Conservation (phyloP, 2,329 filamentous ascomycete species). For the Pseudogymnoascus sp. region DNA sequence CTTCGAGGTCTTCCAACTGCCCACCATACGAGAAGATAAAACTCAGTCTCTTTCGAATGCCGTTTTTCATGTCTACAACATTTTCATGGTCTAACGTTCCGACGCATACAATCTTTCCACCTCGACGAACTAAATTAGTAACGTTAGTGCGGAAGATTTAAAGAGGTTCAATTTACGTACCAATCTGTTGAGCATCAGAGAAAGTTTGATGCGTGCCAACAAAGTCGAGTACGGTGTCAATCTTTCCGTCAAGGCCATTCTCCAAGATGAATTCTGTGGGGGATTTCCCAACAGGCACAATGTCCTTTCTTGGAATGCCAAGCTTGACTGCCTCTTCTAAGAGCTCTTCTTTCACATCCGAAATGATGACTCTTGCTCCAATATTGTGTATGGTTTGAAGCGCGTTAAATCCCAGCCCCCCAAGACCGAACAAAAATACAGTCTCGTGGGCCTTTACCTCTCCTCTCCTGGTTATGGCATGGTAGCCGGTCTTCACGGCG, state of each 20-base stretch:
- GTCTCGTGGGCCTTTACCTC: constrained; percentile 31
- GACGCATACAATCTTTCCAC: constrained; percentile 34
- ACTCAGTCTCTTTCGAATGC: constrained; percentile 35
- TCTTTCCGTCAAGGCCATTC: constrained; percentile 19
- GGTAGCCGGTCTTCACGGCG: constrained; percentile 35
- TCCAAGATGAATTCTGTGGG: constrained; percentile 26
- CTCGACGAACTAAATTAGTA: constrained; percentile 28
- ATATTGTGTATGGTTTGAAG: constrained; percentile 39
- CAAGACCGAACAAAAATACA: constrained; percentile 35
- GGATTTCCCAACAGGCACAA: constrained; percentile 26
- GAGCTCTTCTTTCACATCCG: constrained; percentile 28
- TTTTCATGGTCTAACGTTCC: constrained; percentile 35
- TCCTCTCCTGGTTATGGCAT: constrained; percentile 32
- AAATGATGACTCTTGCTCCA: constrained; percentile 37
- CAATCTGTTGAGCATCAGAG: constrained; percentile 30
- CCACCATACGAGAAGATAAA: constrained; percentile 39
- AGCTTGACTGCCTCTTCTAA: constrained; percentile 27
- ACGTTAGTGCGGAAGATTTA: background rate
- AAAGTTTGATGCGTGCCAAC: constrained; percentile 33
- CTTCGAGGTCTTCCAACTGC: constrained; percentile 32
- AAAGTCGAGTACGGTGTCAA: constrained; percentile 30
- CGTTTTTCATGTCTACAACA: constrained; percentile 37
- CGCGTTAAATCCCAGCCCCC: constrained; percentile 36
- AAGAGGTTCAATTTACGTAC: constrained; percentile 17
- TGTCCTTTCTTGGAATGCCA: constrained; percentile 27